Evolutionary conservation across 202 grass and related monocot genomes (phyloP), one percentile per base, ranked within the genome.

Genomic region (Digitaria exilis): DNA sequence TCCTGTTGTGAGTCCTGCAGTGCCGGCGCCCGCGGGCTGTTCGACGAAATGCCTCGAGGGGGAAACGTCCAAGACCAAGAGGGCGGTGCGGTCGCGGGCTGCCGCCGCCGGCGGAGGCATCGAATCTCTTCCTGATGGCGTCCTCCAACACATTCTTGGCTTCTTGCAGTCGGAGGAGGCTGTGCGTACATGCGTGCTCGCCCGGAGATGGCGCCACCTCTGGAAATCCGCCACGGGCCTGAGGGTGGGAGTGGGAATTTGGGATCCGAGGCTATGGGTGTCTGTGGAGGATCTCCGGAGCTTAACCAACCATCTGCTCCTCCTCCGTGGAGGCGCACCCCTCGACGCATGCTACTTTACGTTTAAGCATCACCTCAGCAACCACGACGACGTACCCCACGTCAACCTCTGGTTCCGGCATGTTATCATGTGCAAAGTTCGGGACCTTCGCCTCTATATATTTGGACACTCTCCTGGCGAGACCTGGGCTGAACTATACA

Each of bases 361-460:
- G 28, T 58, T 84, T 39, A 0, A 12, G 2, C 63, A 18, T 22
- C 4, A 3, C 10, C 51, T 35, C 73, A 42, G 5, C 3, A 41
- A 4, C 32, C 14, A 56, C 28, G 39, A 68, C 28, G 63, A 34
- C 5, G 72, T 32, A 18, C 5, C 64, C 19, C 64, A 66, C 9
- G 34, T 66, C 1, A 66, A 66, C 34, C 64, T 66, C 34, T 66
- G 63, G 30, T 43, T 42, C 50, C 50, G 35, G 50, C 82, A 77
- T 44, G 32, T 65, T 32, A 29, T 84, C n/a, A 29, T 49, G 62
- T 57, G 82, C 72, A 55, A 59, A 67, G 82, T 84, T 57, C 13
- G 45, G 39, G 21, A 26, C 19, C 82, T 69, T 28, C 10, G 5
- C 1, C 49, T 84, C 28, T 4, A 0, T 25, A 15, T 44, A 7